A percentile compares a stretch with the other conserved stretches of the same genome.
These are phyloP conservation scores for Ascochyta rabiei DNA, from an alignment of 2,329 filamentous ascomycete species.

Conservation along the genomic window DNA sequence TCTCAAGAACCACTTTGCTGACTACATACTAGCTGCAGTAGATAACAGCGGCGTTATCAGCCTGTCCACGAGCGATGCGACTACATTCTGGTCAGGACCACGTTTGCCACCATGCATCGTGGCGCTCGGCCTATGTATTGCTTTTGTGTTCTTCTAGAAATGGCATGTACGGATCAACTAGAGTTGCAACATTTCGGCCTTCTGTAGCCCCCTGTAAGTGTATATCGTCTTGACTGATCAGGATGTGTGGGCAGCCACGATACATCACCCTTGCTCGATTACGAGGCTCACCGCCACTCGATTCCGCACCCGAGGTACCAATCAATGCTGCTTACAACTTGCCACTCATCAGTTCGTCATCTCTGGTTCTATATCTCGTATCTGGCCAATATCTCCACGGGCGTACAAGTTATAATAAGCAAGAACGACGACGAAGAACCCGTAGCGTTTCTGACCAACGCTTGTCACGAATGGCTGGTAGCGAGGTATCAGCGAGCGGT, in stretches of 20 bases:
- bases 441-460: too few relatives aligned
- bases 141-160: neutral
- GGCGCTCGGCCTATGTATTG: neutral
- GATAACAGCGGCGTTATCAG: slow-evolving; percentile 22
- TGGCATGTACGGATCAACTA: neutral
- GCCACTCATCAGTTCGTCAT: too few relatives aligned
- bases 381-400: too few relatives aligned
- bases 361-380: too few relatives aligned
- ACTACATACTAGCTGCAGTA: slow-evolving; percentile 7
- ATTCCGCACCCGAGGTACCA: too few relatives aligned
- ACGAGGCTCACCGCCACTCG: too few relatives aligned
- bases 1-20: neutral
- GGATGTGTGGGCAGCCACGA: neutral
- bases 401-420: too few relatives aligned
- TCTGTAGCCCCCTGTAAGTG: neutral
- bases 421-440: too few relatives aligned
- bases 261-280: too few relatives aligned
- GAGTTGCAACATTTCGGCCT: neutral
- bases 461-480: too few relatives aligned
- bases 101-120: neutral
- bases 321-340: too few relatives aligned
- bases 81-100: neutral
- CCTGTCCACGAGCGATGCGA: slow-evolving; percentile 7
- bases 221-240: neutral
- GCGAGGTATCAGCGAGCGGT: too few relatives aligned